Percentiles rank a stretch among this genome's conserved stretches.
Conservation (phyloP, 805 yeast genomes). For the Pichia cephalocereana region DNA sequence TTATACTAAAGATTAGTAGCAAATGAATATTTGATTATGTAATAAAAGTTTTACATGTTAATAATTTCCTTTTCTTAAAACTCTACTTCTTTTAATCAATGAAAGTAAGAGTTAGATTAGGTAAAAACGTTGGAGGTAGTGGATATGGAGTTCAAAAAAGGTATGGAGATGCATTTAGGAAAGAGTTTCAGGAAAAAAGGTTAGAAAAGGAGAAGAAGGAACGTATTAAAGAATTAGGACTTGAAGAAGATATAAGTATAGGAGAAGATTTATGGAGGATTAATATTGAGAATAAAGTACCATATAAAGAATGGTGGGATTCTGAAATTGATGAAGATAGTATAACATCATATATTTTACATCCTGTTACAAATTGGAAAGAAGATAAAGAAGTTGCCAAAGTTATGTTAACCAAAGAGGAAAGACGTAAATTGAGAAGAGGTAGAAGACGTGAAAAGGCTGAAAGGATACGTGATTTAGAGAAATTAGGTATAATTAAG, state of each 20-base stretch:
- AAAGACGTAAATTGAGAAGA: slow-evolving; percentile 62
- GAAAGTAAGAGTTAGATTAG: not conserved
- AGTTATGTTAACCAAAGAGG: slow-evolving; percentile 63
- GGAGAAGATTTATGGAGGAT: slow-evolving; percentile 45
- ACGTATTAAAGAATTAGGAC: slow-evolving; percentile 29
- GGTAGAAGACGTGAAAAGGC: slow-evolving; percentile 55
- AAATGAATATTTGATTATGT: not conserved
- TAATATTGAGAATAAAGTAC: slow-evolving; percentile 35
- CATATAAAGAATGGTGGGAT: slow-evolving; percentile 89
- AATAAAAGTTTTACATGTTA: not conserved
- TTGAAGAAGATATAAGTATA: slow-evolving; percentile 39
- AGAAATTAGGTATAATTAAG: slow-evolving; percentile 72
- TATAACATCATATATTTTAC: slow-evolving; percentile 67
- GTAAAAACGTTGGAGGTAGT: not conserved
- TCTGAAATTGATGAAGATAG: slow-evolving; percentile 29
- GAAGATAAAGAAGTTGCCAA: slow-evolving; percentile 38
- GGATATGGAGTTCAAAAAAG: too few species aligned
- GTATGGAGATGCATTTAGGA: slow-evolving; percentile 32
- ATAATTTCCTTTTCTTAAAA: too few species aligned
- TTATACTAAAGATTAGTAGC: too few species aligned
- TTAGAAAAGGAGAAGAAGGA: slow-evolving; percentile 24
- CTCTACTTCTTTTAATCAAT: not conserved
- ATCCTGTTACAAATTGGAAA: slow-evolving; percentile 62
- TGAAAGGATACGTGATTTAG: slow-evolving; percentile 67
- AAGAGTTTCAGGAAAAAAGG: slow-evolving; percentile 25